Conservation (phyloP, 2,329 filamentous ascomycete species). For the Calonectria pseudoturangicola region DNA sequence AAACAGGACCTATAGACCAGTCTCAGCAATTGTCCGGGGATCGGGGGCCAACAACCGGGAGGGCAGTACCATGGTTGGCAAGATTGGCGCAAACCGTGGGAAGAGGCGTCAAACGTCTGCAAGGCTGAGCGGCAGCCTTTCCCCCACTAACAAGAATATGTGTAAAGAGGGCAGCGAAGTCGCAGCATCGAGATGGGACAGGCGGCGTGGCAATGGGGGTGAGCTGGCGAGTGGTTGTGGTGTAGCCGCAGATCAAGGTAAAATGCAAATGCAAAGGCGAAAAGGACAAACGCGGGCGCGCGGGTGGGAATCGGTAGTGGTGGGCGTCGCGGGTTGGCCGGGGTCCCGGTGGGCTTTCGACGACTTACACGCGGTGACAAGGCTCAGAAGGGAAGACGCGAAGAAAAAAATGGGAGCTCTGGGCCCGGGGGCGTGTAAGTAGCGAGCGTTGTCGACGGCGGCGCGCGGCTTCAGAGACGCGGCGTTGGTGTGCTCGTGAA, state of each 20-base stretch:
- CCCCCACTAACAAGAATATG: conserved; percentile 54
- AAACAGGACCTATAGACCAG: conserved; percentile 83
- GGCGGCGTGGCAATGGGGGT: conserved; percentile 36
- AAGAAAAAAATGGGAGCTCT: conserved; percentile 38
- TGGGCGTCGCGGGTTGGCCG: conserved; percentile 49
- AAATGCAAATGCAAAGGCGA: conserved; percentile 35
- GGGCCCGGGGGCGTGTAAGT: conserved; percentile 29
- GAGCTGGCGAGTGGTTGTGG: conserved; percentile 40
- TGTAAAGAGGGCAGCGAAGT: conserved; percentile 38
- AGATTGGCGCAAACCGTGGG: conserved; percentile 46
- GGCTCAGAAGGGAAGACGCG: conserved; percentile 42
- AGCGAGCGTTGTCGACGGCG: conserved; percentile 18
- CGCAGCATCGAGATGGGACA: conserved; percentile 48
- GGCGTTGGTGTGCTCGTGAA: conserved; percentile 25
- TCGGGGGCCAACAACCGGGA: neutral
- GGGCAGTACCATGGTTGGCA: conserved; percentile 50
- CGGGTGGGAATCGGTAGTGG: conserved; percentile 49
- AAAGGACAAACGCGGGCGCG: conserved; percentile 47
- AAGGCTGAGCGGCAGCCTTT: conserved; percentile 53
- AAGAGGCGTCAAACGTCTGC: conserved; percentile 46
- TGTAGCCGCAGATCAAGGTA: conserved; percentile 41
- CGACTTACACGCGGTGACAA: conserved; percentile 59
- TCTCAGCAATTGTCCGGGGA: conserved; percentile 39
- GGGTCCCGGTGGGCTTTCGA: conserved; percentile 37
- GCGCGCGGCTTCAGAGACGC: conserved; percentile 35